Conservation (phyloP, 2,329 filamentous ascomycete genomes). For the Fonsecaea pedrosoi region DNA sequence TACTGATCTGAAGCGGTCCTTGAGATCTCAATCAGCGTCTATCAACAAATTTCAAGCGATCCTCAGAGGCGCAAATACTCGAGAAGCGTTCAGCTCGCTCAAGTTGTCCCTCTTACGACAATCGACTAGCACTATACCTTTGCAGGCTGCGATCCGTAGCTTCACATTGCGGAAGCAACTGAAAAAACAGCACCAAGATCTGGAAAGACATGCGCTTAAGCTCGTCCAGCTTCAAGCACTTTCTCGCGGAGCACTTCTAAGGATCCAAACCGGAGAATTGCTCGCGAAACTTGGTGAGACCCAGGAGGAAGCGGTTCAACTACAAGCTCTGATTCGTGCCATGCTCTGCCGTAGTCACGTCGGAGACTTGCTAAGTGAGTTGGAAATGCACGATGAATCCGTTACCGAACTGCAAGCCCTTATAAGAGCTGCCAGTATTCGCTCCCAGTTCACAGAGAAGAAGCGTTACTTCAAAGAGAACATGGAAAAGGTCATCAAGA, state of each 20-base stretch:
- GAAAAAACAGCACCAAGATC: conserved; percentile 42
- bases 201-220: conserved; percentile 44
- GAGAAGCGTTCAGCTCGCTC: conserved; percentile 52
- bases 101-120: conserved; percentile 64
- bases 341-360: conserved; percentile 78
- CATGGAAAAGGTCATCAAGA: conserved; percentile 98
- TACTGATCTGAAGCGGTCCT: conserved; percentile 44
- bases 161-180: conserved; percentile 46
- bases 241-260: conserved; percentile 49
- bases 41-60: conserved; percentile 61
- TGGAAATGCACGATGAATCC: conserved; percentile 82
- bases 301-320: conserved; percentile 68
- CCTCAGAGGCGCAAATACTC: conserved; percentile 55
- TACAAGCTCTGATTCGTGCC: conserved; percentile 79
- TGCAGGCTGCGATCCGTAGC: conserved; percentile 66
- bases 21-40: conserved; percentile 53
- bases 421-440: conserved; percentile 74
- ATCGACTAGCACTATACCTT: conserved; percentile 61
- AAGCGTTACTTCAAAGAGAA: conserved; percentile 89
- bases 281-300: conserved; percentile 74
- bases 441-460: conserved; percentile 80
- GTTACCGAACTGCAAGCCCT: conserved; percentile 77
- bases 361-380: conserved; percentile 73
- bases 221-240: conserved; percentile 51
- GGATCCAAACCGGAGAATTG: conserved; percentile 56